Base-by-base conservation (phyloP, 352 stramenopile genomes). In the Pilasporangium apinafurcum region DNA sequence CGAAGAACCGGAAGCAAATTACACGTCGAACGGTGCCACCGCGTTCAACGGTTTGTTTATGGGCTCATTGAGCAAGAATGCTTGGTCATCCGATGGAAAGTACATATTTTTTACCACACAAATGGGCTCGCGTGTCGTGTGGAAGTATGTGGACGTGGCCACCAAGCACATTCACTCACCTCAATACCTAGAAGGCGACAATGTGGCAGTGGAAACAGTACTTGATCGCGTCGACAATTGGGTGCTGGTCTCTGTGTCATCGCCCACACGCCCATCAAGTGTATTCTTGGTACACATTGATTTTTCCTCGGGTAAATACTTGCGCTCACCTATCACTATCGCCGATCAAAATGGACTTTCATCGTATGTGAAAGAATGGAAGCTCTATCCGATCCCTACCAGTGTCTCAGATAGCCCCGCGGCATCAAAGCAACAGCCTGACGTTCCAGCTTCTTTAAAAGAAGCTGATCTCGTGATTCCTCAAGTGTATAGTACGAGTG, bases 31-130 rank as follows among this genome's bases (percentile, higher is more conserved):
- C 29, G 52, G 76, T 5, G 56, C 62, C 13, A 71, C 68, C 20
- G 59, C 66, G 9, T 89, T 92, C 51, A 87, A 84, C 26, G 80
- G 79, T 4, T 47, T 91, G 13, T 91, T 85, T 42, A 67, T 60
- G n/a, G 58, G 62, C 21, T 67, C 68, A 20, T 50, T 91, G 22
- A 46, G 51, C 21, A 43, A 57, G 34, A 74, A 68, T 13, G 72
- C 65, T 4, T 91, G 79, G 79, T 82, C 72, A 2, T 33, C 44
- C 8, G 73, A 91, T 43, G 40, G 62, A 3, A 63, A 71, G 27
- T 68, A 52, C 46, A 65, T 91, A 36, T 84, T 82, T 41, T 73
- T 88, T 24, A 65, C 72, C 45, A 82, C 75, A n/a, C 72, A 84
- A 29, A 58, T 91, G 18, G 79, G 75, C 9, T 69, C 71, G 47